Base-by-base conservation (phyloP, 2,329 filamentous ascomycete genomes). In the Furcasterigmium sp. region DNA sequence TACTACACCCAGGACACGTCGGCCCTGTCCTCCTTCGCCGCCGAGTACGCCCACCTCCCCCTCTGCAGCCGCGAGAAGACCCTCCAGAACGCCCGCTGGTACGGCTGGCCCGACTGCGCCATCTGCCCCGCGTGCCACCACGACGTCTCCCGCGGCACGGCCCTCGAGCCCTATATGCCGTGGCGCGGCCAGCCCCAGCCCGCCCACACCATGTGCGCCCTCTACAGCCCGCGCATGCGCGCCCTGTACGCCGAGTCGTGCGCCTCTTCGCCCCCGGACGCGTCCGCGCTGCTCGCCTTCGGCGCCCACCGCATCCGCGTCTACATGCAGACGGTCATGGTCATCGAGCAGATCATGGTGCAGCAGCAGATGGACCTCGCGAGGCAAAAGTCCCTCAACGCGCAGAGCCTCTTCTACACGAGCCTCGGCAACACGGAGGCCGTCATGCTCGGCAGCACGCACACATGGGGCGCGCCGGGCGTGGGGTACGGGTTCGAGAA, bases 181-280 rank as follows among this genome's bases (percentile, higher is more conserved):
- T 47, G 65, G 14, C 50, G 49, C 2, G 56, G 59, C 5, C 39
- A 44, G 3, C 26, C 44, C 2, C 46, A 55, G 1, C 36, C 53
- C 11, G 41, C 39, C 23, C 45, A 45, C 41, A 46, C 50, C 3
- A 61, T 67, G 53, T 67, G 65, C 47, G 62, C 67, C 37, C 47
- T 66, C 35, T 68, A 63, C 44, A 64, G 61, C 5, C 52, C 56
- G 19, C 62, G 62, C 10, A 67, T 68, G 57, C 59, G 65, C 7
- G 38, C 46, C 1, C 39, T 64, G 0, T 67, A 63, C 47, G 44
- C 42, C 2, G 50, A 59, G 19, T 61, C 62, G 3, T 62, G 62
- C 37, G 30, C 35, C 6, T 42, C 51, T 4, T 48, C 40, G 1
- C 49, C 56, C 26, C 51, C 56, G 1, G 47, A 57, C 5, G 39